Evolutionary conservation across 2,329 filamentous ascomycete genomes (phyloP).

Genomic region (Capronia epimyces): DNA sequence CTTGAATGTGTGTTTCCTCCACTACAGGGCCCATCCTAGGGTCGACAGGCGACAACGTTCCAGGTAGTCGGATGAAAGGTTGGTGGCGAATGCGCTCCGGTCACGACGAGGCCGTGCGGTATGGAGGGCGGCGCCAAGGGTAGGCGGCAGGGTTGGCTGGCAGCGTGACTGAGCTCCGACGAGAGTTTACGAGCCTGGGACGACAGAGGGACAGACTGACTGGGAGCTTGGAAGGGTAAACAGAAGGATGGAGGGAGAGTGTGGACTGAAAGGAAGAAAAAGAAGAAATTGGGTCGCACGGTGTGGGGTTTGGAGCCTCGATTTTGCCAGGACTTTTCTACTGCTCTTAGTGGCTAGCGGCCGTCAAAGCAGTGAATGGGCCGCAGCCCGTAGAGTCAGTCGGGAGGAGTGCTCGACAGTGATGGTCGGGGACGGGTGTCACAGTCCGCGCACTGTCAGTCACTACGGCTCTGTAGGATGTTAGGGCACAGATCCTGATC

Average conservation of each 20-base stretch:
- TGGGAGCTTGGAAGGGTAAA: constrained; percentile 14
- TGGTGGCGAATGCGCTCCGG: constrained; percentile 9
- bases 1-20: constrained; percentile 45
- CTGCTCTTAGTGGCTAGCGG: background rate
- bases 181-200: constrained; percentile 6
- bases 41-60: constrained; percentile 23
- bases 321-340: background rate
- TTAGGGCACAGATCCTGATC: background rate
- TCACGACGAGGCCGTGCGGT: background rate
- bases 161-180: constrained; percentile 18
- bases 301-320: constrained; percentile 17
- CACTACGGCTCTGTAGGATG: background rate
- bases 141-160: background rate
- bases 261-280: constrained; percentile 19
- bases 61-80: background rate
- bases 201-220: constrained; percentile 8
- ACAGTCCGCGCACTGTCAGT: background rate
- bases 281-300: constrained; percentile 20
- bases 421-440: background rate
- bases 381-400: background rate
- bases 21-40: constrained; percentile 47
- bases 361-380: background rate
- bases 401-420: background rate
- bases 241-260: constrained; percentile 13
- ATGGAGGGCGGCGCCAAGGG: background rate